Base-by-base conservation (phyloP, 177 flowering plant species). In the Vitis hybrid region DNA sequence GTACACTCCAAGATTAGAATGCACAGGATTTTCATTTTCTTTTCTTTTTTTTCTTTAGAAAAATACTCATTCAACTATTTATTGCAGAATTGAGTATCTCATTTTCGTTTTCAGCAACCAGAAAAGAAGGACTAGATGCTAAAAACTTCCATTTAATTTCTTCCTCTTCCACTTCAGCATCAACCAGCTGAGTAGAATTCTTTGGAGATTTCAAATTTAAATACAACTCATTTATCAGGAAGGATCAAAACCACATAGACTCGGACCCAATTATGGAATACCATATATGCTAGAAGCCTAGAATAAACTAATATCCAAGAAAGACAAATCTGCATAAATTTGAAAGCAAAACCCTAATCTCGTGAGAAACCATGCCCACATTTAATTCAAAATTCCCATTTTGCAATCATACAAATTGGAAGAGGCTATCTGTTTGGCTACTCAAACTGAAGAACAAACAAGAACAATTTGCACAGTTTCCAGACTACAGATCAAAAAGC, bases 301-400 rank as follows among this genome's bases (percentile, higher is more conserved):
- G n/a, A 49, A 50, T 2, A 10, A n/a, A 17, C 54, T 21, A 63
- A 35, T 19, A 70, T 17, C 65, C n/a, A 70, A 32, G 32, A 55
- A 62, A 5, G 15, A 63, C 9, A 54, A 32, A 61, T 1, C 18
- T 49, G 62, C 35, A 46, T 52, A 32, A 59, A 65, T 18, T 11
- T 61, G 19, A 46, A 3, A 46, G 6, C 27, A 35, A 70, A 50
- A n/a, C 64, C 66, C 62, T 58, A 58, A 64, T 66, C 57, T 46
- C 27, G 17, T 27, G 35, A 60, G 9, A 54, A 52, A 49, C 56
- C 52, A 52, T 67, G 54, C 70, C 66, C 21, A 54, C 4, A 72
- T 35, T 32, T 18, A 64, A 40, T 18, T n/a, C 11, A 64, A 56
- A 27, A 56, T 24, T 13, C 32, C 3, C 7, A 11, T 11, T 6